These are phyloP conservation scores for Suillus fuscotomentosus DNA, from an alignment of 768 basidiomycete species.

Conservation along the genomic window DNA sequence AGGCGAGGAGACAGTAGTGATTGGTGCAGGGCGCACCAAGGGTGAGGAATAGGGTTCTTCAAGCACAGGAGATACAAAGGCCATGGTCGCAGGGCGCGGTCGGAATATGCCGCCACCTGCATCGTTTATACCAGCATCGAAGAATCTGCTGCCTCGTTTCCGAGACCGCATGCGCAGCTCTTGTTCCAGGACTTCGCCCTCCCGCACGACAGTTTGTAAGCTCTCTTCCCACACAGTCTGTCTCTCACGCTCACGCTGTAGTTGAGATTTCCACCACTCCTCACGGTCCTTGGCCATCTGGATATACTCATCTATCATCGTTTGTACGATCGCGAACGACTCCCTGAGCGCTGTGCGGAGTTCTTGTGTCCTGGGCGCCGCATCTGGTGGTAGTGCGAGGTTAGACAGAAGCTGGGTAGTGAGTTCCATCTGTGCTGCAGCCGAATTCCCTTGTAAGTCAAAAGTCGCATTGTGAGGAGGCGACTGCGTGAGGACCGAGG, in stretches of 20 bases:
- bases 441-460: conserved; percentile 67
- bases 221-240: conserved; percentile 89
- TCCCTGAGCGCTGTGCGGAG: conserved; percentile 57
- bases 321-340: conserved; percentile 54
- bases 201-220: conserved; percentile 77
- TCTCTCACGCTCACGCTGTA: conserved; percentile 62
- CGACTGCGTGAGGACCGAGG: conserved; percentile 37
- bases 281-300: conserved; percentile 77
- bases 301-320: conserved; percentile 64
- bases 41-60: conserved; percentile 21
- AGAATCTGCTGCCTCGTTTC: conserved; percentile 58
- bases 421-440: conserved; percentile 76
- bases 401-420: conserved; percentile 61
- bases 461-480: conserved; percentile 62
- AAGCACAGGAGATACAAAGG: conserved; percentile 8
- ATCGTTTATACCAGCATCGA: conserved; percentile 35
- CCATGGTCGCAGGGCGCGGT: conserved; percentile 20
- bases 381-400: conserved; percentile 33
- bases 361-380: conserved; percentile 26
- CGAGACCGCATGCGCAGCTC: conserved; percentile 67
- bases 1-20: conserved; percentile 13
- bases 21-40: conserved; percentile 16
- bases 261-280: conserved; percentile 66
- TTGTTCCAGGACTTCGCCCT: conserved; percentile 80
- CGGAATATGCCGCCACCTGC: conserved; percentile 18